Conservation (phyloP, 495 filamentous ascomycete genomes). For the Penicillium pulvis region DNA sequence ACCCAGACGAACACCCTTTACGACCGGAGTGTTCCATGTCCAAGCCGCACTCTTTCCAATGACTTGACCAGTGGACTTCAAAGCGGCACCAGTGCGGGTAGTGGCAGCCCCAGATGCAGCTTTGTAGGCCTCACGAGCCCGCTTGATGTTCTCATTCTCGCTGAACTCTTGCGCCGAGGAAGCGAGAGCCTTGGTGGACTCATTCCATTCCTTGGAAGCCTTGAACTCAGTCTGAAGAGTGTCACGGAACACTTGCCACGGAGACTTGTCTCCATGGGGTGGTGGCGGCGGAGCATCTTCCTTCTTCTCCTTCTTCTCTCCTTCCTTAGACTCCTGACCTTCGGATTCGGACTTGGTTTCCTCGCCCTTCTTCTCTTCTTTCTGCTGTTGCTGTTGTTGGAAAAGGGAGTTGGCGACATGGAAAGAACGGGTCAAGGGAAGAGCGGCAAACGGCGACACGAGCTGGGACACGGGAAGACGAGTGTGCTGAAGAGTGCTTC, state of each 20-base stretch:
- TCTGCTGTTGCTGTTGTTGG: constrained; percentile 44
- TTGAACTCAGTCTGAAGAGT: constrained; percentile 92
- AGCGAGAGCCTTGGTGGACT: constrained; percentile 92
- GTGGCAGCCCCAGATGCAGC: constrained; percentile 76
- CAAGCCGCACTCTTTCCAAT: constrained; percentile 88
- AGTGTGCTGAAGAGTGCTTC: constrained; percentile 19
- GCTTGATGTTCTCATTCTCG: constrained; percentile 90
- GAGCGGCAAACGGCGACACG: constrained; percentile 41
- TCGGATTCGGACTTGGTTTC: constrained; percentile 47
- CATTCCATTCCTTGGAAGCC: constrained; percentile 98
- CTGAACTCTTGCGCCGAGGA: constrained; percentile 85
- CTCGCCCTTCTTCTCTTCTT: constrained; percentile 46
- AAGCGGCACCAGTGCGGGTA: constrained; percentile 69
- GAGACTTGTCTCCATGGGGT: constrained; percentile 95
- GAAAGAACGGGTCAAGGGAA: constrained; percentile 47
- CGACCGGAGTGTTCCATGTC: constrained; percentile 95
- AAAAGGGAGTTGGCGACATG: constrained; percentile 38
- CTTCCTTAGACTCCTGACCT: constrained; percentile 43
- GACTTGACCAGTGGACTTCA: constrained; percentile 82
- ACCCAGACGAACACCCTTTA: constrained; percentile 87
- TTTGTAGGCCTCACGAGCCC: constrained; percentile 82
- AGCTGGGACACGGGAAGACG: constrained; percentile 37
- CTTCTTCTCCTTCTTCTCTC: constrained; percentile 55
- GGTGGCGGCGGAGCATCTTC: constrained; percentile 78
- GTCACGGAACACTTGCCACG: constrained; percentile 97